These are phyloP conservation scores for Talaromyces pinophilus DNA, from an alignment of 2,329 filamentous ascomycete species.

Conservation along the genomic window DNA sequence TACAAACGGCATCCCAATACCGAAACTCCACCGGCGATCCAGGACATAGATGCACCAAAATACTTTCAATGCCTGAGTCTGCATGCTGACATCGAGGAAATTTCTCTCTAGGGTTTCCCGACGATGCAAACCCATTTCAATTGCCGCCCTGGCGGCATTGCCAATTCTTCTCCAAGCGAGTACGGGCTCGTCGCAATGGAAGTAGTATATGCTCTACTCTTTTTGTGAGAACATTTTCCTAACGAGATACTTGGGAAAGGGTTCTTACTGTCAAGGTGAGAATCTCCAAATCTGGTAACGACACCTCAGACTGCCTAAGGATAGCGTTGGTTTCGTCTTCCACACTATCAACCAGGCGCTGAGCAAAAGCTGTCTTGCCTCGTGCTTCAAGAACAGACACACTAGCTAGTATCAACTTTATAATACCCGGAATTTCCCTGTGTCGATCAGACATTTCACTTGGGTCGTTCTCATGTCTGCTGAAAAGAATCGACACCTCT, in stretches of 20 bases:
- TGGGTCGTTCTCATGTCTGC: neutral
- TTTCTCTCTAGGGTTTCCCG: neutral
- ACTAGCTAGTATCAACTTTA: neutral
- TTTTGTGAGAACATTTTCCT: neutral
- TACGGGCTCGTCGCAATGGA: constrained; percentile 7
- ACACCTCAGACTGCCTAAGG: neutral
- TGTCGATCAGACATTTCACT: neutral
- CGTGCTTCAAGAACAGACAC: constrained; percentile 1
- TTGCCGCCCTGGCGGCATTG: constrained; percentile 58
- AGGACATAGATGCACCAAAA: constrained; percentile 22
- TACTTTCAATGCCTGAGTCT: neutral
- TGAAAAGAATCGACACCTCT: neutral
- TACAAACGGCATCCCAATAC: constrained; percentile 11
- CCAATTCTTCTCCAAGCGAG: constrained; percentile 15
- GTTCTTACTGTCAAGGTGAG: constrained; percentile 5
- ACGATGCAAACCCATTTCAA: constrained; percentile 63
- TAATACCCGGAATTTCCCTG: neutral
- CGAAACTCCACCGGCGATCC: constrained; percentile 18
- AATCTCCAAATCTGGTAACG: neutral
- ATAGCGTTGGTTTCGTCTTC: neutral
- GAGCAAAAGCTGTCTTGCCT: neutral
- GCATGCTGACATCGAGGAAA: neutral
- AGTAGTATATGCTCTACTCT: constrained; percentile 9
- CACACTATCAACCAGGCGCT: neutral
- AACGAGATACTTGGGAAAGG: neutral